phyloP scores from a whole-genome alignment of 1,139 yeast species.

The Yamadazyma sp. region DNA sequence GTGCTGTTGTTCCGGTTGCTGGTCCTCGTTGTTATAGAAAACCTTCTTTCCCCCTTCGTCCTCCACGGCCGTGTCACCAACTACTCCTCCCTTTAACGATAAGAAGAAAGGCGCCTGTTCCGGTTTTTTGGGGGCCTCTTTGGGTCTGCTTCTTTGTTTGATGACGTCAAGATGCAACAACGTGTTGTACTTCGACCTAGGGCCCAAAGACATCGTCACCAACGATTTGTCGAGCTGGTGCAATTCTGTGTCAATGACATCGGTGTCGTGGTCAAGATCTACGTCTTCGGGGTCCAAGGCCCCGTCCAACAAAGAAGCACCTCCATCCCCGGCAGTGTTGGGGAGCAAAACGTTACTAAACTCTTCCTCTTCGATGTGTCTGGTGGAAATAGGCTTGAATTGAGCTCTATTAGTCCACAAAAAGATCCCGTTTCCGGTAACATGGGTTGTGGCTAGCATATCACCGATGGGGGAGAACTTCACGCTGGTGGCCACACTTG shows the following conservation, averaged over 20 bases:
- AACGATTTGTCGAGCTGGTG: slow-evolving; percentile 66
- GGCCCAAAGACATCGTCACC: slow-evolving; percentile 73
- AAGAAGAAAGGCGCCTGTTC: slow-evolving; percentile 82
- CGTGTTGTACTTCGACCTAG: slow-evolving; percentile 78
- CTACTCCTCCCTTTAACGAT: slow-evolving; percentile 60
- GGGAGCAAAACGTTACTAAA: slow-evolving; percentile 65
- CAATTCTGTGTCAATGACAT: slow-evolving; percentile 36
- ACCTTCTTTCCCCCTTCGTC: slow-evolving; percentile 47
- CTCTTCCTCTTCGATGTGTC: slow-evolving; percentile 74
- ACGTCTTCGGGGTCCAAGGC: slow-evolving; percentile 44
- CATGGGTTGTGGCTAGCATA: slow-evolving; percentile 90
- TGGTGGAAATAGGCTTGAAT: slow-evolving; percentile 70
- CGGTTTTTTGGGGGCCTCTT: slow-evolving; percentile 84
- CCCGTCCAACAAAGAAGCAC: slow-evolving; percentile 73
- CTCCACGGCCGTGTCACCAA: slow-evolving; percentile 68
- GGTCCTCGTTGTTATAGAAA: slow-evolving; percentile 6
- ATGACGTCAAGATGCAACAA: slow-evolving; percentile 80
- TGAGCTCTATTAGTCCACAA: slow-evolving; percentile 93
- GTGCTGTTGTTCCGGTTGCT: slow-evolving; percentile 17
- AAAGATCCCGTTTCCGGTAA: slow-evolving; percentile 83
- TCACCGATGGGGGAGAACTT: slow-evolving; percentile 89
- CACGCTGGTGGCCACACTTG: slow-evolving; percentile 75
- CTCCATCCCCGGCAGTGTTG: slow-evolving; percentile 82
- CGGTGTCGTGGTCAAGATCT: slow-evolving; percentile 22
- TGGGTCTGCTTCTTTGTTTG: slow-evolving; percentile 84